A percentile compares a stretch with the other conserved stretches of the same genome.
These are phyloP conservation scores for Pseudomicrostroma phylloplanum DNA, from an alignment of 1,284 basidiomycete genomes.

Conservation along the genomic window DNA sequence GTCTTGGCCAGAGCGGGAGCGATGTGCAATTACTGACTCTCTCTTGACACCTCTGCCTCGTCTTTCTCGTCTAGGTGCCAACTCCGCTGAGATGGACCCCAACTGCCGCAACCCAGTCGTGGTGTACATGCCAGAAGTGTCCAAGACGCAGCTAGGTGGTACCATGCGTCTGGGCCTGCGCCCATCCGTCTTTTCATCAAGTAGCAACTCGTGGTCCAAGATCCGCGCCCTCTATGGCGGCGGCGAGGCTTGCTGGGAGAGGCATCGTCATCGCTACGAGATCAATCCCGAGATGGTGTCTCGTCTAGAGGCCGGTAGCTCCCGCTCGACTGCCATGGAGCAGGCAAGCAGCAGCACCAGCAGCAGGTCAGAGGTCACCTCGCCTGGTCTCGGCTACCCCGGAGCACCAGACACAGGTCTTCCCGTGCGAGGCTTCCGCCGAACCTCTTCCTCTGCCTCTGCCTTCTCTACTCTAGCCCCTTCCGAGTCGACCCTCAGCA, in stretches of 20 bases:
- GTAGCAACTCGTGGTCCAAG: conserved; percentile 55
- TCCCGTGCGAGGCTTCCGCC: neutral
- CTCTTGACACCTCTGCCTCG: no score
- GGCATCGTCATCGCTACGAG: conserved; percentile 95
- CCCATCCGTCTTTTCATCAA: conserved; percentile 77
- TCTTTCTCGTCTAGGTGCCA: conserved; percentile 56
- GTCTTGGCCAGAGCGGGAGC: no score
- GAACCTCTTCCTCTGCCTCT: neutral
- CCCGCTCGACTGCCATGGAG: neutral
- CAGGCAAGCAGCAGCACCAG: neutral
- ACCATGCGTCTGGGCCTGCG: conserved; percentile 95
- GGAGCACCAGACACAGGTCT: neutral
- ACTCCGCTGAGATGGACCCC: conserved; percentile 74
- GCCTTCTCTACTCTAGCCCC: conserved; percentile 4
- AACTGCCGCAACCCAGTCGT: conserved; percentile 65
- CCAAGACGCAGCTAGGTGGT: conserved; percentile 93
- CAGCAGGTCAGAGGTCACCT: conserved; percentile 6
- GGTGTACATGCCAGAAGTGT: conserved; percentile 99
- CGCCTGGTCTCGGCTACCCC: conserved; percentile 16
- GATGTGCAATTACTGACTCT: no score
- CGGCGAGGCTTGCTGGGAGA: conserved; percentile 80
- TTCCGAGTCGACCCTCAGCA: neutral
- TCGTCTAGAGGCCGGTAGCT: conserved; percentile 57
- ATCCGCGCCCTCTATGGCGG: conserved; percentile 80
- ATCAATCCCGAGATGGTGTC: conserved; percentile 85